Evolutionary conservation across 139 green algal genomes (phyloP).

Genomic region (Chlamydomonas urium): DNA sequence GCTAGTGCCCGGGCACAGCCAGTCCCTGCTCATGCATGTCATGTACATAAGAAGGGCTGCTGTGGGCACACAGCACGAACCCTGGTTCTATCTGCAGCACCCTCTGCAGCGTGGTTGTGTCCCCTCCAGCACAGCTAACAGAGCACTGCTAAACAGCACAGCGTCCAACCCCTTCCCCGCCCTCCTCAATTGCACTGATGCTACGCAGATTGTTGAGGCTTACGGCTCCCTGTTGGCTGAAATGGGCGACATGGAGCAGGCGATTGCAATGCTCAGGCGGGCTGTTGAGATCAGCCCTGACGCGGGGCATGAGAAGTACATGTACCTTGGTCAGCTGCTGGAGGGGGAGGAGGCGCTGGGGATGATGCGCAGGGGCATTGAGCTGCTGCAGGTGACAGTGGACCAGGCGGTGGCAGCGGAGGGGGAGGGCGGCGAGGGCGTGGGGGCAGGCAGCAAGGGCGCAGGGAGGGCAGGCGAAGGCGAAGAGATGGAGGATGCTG

Average conservation of each 20-base stretch:
- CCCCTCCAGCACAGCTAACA: too few species aligned
- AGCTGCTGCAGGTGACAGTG: slow-evolving; percentile 35
- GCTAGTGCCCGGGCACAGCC: too few species aligned
- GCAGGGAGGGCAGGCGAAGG: slow-evolving; percentile 11
- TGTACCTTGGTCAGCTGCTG: slow-evolving; percentile 82
- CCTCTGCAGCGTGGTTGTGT: too few species aligned
- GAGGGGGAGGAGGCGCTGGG: slow-evolving; percentile 22
- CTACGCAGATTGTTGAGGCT: slow-evolving; percentile 20
- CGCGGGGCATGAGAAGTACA: slow-evolving; percentile 78
- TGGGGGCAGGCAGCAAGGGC: background rate
- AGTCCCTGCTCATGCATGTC: too few species aligned
- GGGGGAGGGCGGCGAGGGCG: background rate
- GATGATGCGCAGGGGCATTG: slow-evolving; percentile 28
- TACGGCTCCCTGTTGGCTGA: slow-evolving; percentile 24
- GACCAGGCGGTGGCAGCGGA: background rate
- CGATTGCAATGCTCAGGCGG: slow-evolving; percentile 32
- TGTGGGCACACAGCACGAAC: background rate
- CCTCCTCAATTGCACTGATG: too few species aligned
- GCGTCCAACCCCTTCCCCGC: too few species aligned
- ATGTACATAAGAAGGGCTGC: too few species aligned
- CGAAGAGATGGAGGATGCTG: slow-evolving; percentile 15
- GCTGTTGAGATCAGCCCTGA: slow-evolving; percentile 57
- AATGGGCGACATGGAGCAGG: slow-evolving; percentile 8
- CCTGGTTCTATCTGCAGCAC: too few species aligned
- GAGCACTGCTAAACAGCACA: too few species aligned